Conservation (phyloP, 208 protist genomes). For the Acanthamoeba divionensis region DNA sequence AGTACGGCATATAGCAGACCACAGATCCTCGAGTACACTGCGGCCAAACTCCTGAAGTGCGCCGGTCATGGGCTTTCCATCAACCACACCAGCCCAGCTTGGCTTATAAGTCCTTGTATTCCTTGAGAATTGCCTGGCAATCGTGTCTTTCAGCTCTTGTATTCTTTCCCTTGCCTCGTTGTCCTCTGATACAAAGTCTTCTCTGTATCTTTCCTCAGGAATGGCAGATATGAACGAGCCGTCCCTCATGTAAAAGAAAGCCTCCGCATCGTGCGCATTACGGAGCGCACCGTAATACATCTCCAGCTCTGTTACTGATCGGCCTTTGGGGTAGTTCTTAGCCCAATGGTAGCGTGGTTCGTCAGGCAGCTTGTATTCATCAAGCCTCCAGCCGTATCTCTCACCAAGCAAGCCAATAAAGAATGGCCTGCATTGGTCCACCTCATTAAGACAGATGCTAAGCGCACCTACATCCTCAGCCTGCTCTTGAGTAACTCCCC, state of each 20-base stretch:
- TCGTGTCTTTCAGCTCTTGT: slow-evolving; percentile 41
- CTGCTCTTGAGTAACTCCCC: slow-evolving; percentile 89
- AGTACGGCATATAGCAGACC: slow-evolving; percentile 42
- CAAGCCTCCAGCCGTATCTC: slow-evolving; percentile 78
- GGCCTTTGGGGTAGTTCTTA: slow-evolving; percentile 58
- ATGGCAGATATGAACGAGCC: not conserved
- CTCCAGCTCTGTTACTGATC: slow-evolving; percentile 94
- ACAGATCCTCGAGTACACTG: slow-evolving; percentile 63
- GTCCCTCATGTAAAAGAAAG: slow-evolving; percentile 84
- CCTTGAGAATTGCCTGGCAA: not conserved
- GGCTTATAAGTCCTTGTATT: slow-evolving; percentile 29
- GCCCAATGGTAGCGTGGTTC: slow-evolving; percentile 70
- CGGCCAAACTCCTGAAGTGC: slow-evolving; percentile 52
- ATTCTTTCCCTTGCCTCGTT: not conserved
- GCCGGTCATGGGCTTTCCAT: slow-evolving; percentile 48
- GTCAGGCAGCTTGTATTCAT: slow-evolving; percentile 33
- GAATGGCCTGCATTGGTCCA: slow-evolving; percentile 91
- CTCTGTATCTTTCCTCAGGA: not conserved
- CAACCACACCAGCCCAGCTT: slow-evolving; percentile 44
- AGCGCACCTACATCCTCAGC: slow-evolving; percentile 76
- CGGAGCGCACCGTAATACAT: slow-evolving; percentile 86
- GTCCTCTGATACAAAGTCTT: slow-evolving; percentile 46
- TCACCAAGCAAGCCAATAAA: slow-evolving; percentile 89
- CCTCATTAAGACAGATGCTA: slow-evolving; percentile 90
- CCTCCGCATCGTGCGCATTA: not conserved